Evolutionary conservation across 176 grass and related monocot genomes (phyloP), one percentile per base, ranked within the genome.

Genomic region (Raddia guianensis): DNA sequence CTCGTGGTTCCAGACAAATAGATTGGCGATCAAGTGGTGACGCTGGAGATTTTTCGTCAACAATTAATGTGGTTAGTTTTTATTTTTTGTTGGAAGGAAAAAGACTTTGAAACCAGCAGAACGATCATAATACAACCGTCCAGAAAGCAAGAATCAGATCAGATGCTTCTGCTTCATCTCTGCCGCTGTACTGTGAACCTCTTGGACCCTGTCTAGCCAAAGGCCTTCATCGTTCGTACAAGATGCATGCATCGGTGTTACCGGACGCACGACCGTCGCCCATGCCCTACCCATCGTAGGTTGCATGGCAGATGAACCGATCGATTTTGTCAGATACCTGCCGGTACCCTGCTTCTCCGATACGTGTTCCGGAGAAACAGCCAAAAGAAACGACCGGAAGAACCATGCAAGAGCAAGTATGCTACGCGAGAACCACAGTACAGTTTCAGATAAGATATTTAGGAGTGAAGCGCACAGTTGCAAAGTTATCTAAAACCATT

Each of bases 311-410:
- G 54, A 67, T 49, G 56, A 64, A 63, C 42, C 9, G 9, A 76
- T 70, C 9, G 9, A 76, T 70, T 70, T 43, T 61, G 53, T 51
- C 70, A 60, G 3, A 7, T 57, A 86, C 70, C 51, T 60, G 77
- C 72, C 34, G 21, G 15, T 42, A 1, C 37, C 3, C 67, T 35
- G 42, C 73, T 49, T 66, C 21, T 48, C 9, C 53, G 5, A 37
- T 40, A 40, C 37, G 37, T 33, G 63, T 76, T 63, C 3, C 14
- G 0, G 16, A 18, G 18, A 46, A 49, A 48, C n/a, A 60, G 5
- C 54, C 66, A 48, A 12, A 35, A 3, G 48, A 57, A 80, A 40
- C 37, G 2, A 40, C 37, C 37, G 37, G 37, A 40, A 40, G 1
- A 40, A 40, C 37, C 4, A 40, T 5, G 37, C 37, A 40, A 40